Conservation (phyloP, 179 eudicot species). For the Kewa caespitosa region DNA sequence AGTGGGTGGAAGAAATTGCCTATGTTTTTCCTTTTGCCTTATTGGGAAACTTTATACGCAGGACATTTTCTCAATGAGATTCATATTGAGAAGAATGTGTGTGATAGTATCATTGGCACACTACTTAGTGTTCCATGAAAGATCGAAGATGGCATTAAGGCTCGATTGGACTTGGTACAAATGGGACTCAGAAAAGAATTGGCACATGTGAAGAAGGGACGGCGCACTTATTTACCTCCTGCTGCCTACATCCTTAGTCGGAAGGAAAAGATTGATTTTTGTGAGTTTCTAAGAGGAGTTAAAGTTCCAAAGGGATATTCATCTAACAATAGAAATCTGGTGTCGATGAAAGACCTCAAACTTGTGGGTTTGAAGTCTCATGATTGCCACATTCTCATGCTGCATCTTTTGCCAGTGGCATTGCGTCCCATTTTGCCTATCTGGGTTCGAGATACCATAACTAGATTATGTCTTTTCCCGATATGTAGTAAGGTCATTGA, state of each 20-base stretch:
- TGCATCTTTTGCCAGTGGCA: conserved; percentile 1
- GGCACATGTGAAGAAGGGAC: not conserved
- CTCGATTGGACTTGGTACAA: not conserved
- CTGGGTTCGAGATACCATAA: not conserved
- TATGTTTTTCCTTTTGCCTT: not conserved
- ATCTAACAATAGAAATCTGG: conserved; percentile 4
- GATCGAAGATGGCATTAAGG: conserved; percentile 9
- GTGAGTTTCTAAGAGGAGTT: not conserved
- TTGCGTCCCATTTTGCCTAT: not conserved
- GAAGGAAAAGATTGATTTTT: not conserved
- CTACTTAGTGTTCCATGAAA: conserved; percentile 4
- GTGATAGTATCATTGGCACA: conserved; percentile 12
- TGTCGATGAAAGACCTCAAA: not conserved
- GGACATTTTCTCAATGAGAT: conserved; percentile 7
- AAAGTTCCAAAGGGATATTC: conserved; percentile 8
- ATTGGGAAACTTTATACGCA: conserved; percentile 1
- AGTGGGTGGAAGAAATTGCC: not conserved
- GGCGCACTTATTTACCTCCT: not conserved
- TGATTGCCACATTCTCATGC: conserved; percentile 15
- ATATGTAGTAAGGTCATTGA: conserved; percentile 7
- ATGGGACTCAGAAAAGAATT: not conserved
- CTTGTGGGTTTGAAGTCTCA: conserved; percentile 11
- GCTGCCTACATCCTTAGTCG: conserved; percentile 6
- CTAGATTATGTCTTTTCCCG: conserved; percentile 1
- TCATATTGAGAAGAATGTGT: conserved; percentile 4